phyloP scores from a whole-genome alignment of 306 rosid genomes.

The Corylus americana region DNA sequence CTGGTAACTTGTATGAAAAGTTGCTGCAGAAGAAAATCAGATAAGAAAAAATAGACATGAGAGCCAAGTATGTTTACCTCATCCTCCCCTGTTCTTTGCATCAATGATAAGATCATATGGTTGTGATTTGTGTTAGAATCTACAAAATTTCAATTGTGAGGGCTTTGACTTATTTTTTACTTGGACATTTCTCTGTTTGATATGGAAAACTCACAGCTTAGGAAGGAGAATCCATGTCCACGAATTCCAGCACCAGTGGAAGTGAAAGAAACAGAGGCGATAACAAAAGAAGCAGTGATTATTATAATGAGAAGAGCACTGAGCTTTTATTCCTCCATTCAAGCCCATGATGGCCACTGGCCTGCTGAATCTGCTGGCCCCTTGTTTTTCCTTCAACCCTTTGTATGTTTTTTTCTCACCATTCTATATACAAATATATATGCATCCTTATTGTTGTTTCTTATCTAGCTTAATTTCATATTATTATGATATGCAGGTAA shows the following conservation, averaged over 20 bases:
- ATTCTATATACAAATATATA: too few relatives aligned
- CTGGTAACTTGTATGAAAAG: too few relatives aligned
- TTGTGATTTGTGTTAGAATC: too few relatives aligned
- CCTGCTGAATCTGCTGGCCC: constrained; percentile 69
- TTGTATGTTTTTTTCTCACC: too few relatives aligned
- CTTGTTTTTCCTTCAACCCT: constrained; percentile 53
- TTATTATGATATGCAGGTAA: too few relatives aligned
- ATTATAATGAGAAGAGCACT: constrained; percentile 48
- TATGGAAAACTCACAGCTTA: constrained; percentile 31
- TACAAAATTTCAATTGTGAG: background rate
- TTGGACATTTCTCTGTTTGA: background rate
- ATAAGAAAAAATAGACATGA: too few relatives aligned
- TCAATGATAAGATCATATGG: too few relatives aligned
- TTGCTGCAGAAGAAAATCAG: too few relatives aligned
- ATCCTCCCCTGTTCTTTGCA: too few relatives aligned
- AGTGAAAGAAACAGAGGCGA: constrained; percentile 33
- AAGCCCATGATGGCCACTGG: constrained; percentile 77
- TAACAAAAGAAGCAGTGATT: constrained; percentile 36
- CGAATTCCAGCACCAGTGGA: constrained; percentile 33
- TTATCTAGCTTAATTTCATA: too few relatives aligned
- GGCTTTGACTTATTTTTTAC: background rate
- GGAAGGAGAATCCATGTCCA: constrained; percentile 40
- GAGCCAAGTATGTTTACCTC: too few relatives aligned
- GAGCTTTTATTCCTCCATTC: constrained; percentile 52
- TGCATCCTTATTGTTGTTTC: too few relatives aligned